Evolutionary conservation across 2,329 filamentous ascomycete species (phyloP).

Genomic region (Pseudogymnoascus sp.): DNA sequence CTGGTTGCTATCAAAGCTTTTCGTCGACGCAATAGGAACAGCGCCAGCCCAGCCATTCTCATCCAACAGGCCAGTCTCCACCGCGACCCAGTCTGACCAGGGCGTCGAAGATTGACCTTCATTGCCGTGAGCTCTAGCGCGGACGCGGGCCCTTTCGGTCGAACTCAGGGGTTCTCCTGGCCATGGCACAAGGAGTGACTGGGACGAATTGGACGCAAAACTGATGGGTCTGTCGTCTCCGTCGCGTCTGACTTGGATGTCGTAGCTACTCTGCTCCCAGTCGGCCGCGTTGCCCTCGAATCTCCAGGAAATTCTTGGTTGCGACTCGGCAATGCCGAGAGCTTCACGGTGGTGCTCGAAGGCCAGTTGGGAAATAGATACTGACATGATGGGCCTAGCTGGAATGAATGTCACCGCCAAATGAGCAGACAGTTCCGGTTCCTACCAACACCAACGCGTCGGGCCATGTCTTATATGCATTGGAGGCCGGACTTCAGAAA

Average conservation of each 20-base stretch:
- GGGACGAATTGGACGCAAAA: neutral
- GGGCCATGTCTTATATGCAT: neutral
- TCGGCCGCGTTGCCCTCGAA: conserved; percentile 32
- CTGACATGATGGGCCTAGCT: neutral
- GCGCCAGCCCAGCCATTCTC: conserved; percentile 27
- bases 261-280: conserved; percentile 39
- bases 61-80: conserved; percentile 30
- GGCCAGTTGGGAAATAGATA: neutral
- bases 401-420: neutral
- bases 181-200: conserved; percentile 35
- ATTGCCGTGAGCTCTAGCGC: conserved; percentile 24
- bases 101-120: conserved; percentile 10
- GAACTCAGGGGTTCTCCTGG: conserved; percentile 27
- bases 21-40: conserved; percentile 17
- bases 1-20: conserved; percentile 12
- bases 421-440: neutral
- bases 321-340: conserved; percentile 37
- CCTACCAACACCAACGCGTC: neutral
- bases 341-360: conserved; percentile 14
- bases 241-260: conserved; percentile 31
- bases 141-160: conserved; percentile 21
- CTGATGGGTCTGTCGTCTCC: neutral
- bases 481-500: neutral
- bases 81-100: conserved; percentile 25
- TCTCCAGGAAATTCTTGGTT: conserved; percentile 40